phyloP scores from a whole-genome alignment of 768 basidiomycete species.

The Xerocomellus chrysenteron region DNA sequence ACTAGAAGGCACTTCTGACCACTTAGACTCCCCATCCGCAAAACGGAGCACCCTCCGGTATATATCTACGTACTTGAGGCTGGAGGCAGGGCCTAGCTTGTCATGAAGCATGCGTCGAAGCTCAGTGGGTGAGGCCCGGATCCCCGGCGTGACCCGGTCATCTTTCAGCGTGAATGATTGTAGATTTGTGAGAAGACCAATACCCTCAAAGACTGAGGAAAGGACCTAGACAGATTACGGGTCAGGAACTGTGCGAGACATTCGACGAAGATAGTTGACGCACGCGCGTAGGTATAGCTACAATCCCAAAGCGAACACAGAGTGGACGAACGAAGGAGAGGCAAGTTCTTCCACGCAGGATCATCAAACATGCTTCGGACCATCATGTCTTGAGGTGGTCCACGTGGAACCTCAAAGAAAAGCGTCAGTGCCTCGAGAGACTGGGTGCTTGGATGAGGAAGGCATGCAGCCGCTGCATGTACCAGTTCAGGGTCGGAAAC shows the following conservation, averaged over 20 bases:
- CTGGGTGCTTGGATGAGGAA: background rate
- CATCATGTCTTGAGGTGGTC: background rate
- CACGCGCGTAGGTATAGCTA: too few species aligned
- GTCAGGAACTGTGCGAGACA: background rate
- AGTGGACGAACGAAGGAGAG: too few species aligned
- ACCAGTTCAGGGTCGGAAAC: too few species aligned
- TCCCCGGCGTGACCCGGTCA: too few species aligned
- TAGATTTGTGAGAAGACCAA: background rate
- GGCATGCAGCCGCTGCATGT: background rate
- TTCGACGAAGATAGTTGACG: too few species aligned
- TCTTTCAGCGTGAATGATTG: background rate
- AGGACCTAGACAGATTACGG: background rate
- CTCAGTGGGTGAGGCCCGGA: background rate
- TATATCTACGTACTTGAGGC: background rate
- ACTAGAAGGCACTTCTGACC: too few species aligned
- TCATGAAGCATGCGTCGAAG: background rate
- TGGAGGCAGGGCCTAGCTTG: background rate
- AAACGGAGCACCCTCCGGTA: background rate
- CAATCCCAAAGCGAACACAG: too few species aligned
- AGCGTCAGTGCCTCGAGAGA: conserved; percentile 3
- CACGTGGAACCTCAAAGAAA: background rate
- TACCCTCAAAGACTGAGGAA: background rate
- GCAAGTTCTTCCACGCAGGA: too few species aligned
- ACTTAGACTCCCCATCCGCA: conserved; percentile 4
- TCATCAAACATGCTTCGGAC: background rate